Conservation (phyloP, 163 green algal genomes). For the Chloromonas sp. region DNA sequence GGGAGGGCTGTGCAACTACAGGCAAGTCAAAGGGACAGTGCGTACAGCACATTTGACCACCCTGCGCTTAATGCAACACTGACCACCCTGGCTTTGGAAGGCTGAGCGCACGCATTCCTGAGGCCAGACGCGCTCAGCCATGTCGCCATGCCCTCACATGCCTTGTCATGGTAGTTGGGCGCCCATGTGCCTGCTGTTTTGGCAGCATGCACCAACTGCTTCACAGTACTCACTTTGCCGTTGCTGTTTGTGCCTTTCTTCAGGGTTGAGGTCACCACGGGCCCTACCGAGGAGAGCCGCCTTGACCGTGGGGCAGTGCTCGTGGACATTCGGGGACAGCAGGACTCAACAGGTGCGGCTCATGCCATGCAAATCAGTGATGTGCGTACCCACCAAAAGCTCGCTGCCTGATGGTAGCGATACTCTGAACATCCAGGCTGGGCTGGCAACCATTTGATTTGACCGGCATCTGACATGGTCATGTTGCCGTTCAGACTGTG, state of each 20-base stretch:
- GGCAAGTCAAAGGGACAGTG: not conserved
- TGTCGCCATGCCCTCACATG: too few relatives aligned
- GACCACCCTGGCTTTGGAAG: too few relatives aligned
- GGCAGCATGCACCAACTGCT: too few relatives aligned
- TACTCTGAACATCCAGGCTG: not conserved
- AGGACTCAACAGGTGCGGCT: slow-evolving; percentile 24
- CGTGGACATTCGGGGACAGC: slow-evolving; percentile 38
- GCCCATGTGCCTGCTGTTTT: too few relatives aligned
- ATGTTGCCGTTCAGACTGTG: too few relatives aligned
- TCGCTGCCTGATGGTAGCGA: not conserved
- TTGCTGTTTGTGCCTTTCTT: not conserved
- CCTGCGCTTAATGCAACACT: too few relatives aligned
- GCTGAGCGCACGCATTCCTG: too few relatives aligned
- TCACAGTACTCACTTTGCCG: too few relatives aligned
- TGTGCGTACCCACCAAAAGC: not conserved
- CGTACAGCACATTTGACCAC: too few relatives aligned
- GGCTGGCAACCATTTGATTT: not conserved
- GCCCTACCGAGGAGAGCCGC: slow-evolving; percentile 19
- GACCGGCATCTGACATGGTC: too few relatives aligned
- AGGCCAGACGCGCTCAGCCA: too few relatives aligned
- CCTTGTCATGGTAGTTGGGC: too few relatives aligned
- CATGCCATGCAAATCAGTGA: not conserved
- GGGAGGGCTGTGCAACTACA: slow-evolving; percentile 27
- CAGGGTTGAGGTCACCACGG: slow-evolving; percentile 29
- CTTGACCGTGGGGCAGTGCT: slow-evolving; percentile 29